phyloP scores from a whole-genome alignment of 495 filamentous ascomycete genomes.

The Aspergillus funiculosus region DNA sequence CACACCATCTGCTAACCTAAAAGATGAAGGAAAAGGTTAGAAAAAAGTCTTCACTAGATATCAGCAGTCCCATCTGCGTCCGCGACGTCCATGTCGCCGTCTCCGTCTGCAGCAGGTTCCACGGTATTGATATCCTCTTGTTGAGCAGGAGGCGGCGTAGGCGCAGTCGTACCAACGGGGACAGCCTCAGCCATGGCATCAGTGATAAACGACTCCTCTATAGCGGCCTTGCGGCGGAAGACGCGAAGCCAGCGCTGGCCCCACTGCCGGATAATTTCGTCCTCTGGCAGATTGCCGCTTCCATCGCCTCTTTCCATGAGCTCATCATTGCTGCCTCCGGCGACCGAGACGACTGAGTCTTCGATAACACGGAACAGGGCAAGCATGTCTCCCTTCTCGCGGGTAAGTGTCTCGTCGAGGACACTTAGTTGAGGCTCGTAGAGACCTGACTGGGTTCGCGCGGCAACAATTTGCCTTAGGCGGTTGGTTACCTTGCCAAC shows the following conservation, averaged over 20 bases:
- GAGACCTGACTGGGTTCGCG: slow-evolving; percentile 48
- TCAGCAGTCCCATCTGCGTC: slow-evolving; percentile 27
- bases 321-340: slow-evolving; percentile 65
- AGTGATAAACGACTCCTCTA: slow-evolving; percentile 65
- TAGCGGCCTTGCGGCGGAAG: slow-evolving; percentile 71
- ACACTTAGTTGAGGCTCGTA: slow-evolving; percentile 56
- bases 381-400: slow-evolving; percentile 66
- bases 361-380: slow-evolving; percentile 75
- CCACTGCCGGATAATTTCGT: slow-evolving; percentile 71
- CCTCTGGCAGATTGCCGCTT: slow-evolving; percentile 38
- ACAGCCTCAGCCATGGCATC: slow-evolving; percentile 37
- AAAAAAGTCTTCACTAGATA: slow-evolving; percentile 5
- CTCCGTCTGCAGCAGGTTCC: slow-evolving; percentile 9
- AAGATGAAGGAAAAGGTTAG: background rate
- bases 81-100: slow-evolving; percentile 31
- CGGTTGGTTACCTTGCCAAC: slow-evolving; percentile 89
- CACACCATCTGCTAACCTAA: background rate
- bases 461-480: slow-evolving; percentile 71
- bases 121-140: slow-evolving; percentile 11
- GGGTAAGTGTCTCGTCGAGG: slow-evolving; percentile 57
- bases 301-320: slow-evolving; percentile 52
- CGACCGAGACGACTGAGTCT: slow-evolving; percentile 69
- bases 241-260: slow-evolving; percentile 80
- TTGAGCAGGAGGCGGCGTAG: slow-evolving; percentile 20
- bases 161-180: slow-evolving; percentile 34